phyloP scores from a whole-genome alignment of 2,329 filamentous ascomycete species.

The Aspergillus vadensis region DNA sequence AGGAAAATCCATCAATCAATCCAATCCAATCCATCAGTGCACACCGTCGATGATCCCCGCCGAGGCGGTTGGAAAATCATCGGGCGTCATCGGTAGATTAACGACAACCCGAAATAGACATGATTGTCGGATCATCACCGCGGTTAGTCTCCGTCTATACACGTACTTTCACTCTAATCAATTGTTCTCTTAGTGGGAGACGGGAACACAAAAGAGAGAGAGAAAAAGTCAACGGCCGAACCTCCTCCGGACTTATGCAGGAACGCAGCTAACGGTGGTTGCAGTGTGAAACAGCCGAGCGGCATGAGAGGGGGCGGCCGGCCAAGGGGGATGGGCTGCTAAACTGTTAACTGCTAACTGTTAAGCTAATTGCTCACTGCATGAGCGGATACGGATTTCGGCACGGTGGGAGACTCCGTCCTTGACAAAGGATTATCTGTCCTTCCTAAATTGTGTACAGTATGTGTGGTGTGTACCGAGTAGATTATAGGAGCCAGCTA shows the following conservation, averaged over 20 bases:
- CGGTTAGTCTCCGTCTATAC: not conserved
- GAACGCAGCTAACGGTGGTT: constrained; percentile 13
- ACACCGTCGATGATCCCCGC: not conserved
- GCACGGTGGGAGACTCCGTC: not conserved
- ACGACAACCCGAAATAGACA: constrained; percentile 1
- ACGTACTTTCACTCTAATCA: not conserved
- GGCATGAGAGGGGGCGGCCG: not conserved
- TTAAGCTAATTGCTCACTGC: not conserved
- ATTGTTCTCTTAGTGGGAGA: too few relatives aligned
- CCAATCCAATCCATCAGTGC: not conserved
- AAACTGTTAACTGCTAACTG: not conserved
- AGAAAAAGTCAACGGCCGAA: constrained; percentile 11
- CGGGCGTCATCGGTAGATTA: constrained; percentile 5
- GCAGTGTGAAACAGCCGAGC: constrained; percentile 20
- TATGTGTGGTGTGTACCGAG: not conserved
- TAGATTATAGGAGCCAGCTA: not conserved
- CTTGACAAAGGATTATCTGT: not conserved
- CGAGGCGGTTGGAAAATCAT: constrained; percentile 8
- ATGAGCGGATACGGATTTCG: not conserved
- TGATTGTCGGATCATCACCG: not conserved
- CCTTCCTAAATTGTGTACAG: not conserved
- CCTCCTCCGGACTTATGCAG: constrained; percentile 11
- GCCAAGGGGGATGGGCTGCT: not conserved
- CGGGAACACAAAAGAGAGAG: not conserved
- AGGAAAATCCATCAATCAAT: not conserved